These are phyloP conservation scores for Dendrocalamus sinicus DNA, from an alignment of 176 grass and related monocot species.

Conservation along the genomic window DNA sequence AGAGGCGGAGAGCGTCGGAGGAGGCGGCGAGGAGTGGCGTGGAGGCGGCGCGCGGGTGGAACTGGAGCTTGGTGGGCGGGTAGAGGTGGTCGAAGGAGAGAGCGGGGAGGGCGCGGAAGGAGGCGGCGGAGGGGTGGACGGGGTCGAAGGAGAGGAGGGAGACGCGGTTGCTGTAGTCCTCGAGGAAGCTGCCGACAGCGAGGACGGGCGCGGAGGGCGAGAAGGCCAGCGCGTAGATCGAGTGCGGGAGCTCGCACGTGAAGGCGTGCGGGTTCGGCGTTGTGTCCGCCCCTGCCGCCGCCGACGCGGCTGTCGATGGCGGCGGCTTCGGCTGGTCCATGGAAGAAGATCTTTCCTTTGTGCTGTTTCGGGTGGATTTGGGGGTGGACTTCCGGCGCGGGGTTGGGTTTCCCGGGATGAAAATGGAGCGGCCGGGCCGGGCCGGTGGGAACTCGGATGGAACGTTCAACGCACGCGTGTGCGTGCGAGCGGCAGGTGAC, in stretches of 20 bases:
- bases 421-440: neutral
- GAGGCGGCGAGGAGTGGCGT: conserved; percentile 76
- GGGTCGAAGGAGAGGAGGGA: conserved; percentile 80
- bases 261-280: conserved; percentile 66
- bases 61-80: conserved; percentile 94
- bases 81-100: conserved; percentile 93
- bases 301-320: conserved; percentile 38
- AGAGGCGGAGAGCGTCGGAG: conserved; percentile 79
- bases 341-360: neutral
- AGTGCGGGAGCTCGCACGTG: conserved; percentile 84
- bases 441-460: neutral
- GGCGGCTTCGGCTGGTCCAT: conserved; percentile 55
- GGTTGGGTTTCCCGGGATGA: neutral
- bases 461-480: conserved; percentile 36
- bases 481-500: conserved; percentile 10
- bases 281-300: conserved; percentile 30
- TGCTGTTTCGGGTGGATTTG: conserved; percentile 32
- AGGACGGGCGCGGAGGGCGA: conserved; percentile 58
- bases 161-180: conserved; percentile 81
- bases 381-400: conserved; percentile 8
- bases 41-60: conserved; percentile 58
- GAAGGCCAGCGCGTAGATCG: conserved; percentile 95
- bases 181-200: conserved; percentile 87
- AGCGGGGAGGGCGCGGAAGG: conserved; percentile 71
- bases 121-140: conserved; percentile 54